Percentiles rank a stretch among this genome's conserved stretches.
Conservation (phyloP, 2,329 filamentous ascomycete genomes). For the Sporothrix globosa region DNA sequence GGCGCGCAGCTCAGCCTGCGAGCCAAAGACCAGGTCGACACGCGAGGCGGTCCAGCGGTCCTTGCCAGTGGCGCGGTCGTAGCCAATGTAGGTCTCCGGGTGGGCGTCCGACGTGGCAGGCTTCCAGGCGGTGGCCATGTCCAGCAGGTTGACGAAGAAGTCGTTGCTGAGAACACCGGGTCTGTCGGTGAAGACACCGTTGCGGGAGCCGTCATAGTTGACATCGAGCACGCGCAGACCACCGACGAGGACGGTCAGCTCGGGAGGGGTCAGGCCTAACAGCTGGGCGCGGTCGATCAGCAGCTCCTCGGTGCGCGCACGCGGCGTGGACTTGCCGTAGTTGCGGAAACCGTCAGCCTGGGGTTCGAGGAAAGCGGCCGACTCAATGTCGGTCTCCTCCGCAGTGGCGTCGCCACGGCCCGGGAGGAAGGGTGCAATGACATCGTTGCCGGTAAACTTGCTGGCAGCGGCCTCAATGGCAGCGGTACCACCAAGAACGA, state of each 20-base stretch:
- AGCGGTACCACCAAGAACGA: conserved; percentile 72
- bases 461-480: conserved; percentile 71
- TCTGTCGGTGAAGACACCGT: conserved; percentile 69
- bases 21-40: conserved; percentile 70
- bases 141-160: conserved; percentile 80
- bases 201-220: conserved; percentile 70
- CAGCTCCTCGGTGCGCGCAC: conserved; percentile 68
- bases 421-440: conserved; percentile 70
- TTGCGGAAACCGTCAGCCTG: conserved; percentile 77
- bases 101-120: conserved; percentile 43
- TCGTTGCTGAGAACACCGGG: conserved; percentile 75
- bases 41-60: conserved; percentile 73
- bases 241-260: conserved; percentile 71
- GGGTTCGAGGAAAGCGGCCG: conserved; percentile 69
- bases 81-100: conserved; percentile 63
- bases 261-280: conserved; percentile 70
- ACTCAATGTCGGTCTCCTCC: conserved; percentile 70
- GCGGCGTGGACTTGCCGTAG: conserved; percentile 66
- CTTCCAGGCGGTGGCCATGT: conserved; percentile 68
- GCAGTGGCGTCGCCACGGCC: conserved; percentile 72
- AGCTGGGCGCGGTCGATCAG: conserved; percentile 73
- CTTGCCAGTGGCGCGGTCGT: conserved; percentile 65
- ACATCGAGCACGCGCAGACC: conserved; percentile 70
- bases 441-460: conserved; percentile 38
- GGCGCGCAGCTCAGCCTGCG: conserved; percentile 73